phyloP scores from a whole-genome alignment of 2,329 filamentous ascomycete species.

The Colletotrichum costaricense region DNA sequence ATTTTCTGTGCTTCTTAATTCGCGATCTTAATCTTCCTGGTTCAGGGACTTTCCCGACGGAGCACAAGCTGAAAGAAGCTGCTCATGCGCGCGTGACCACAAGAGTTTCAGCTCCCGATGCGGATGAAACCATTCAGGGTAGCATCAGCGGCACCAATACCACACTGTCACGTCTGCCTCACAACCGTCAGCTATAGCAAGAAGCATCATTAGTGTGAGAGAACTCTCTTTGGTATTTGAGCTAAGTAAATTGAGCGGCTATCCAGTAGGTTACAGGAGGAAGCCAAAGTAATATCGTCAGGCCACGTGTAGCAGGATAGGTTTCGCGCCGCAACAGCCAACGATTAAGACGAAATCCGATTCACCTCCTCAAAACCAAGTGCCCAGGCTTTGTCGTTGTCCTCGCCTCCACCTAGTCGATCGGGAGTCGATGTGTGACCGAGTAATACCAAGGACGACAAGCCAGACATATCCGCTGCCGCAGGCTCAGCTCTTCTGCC shows the following conservation, averaged over 20 bases:
- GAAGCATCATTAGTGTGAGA: not conserved
- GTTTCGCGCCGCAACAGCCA: constrained; percentile 9
- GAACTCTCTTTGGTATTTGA: constrained; percentile 22
- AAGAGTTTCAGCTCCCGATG: constrained; percentile 25
- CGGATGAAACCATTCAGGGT: constrained; percentile 20
- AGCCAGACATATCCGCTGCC: not conserved
- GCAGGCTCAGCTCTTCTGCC: not conserved
- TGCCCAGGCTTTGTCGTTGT: not conserved
- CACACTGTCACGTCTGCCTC: not conserved
- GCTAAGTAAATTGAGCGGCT: constrained; percentile 33
- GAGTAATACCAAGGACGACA: not conserved
- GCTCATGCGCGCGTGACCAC: not conserved
- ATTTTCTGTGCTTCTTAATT: not conserved
- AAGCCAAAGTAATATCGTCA: constrained; percentile 26
- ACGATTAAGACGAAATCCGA: constrained; percentile 4
- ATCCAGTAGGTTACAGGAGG: constrained; percentile 15
- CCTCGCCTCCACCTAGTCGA: not conserved
- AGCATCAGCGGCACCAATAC: constrained; percentile 6
- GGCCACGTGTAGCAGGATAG: constrained; percentile 27
- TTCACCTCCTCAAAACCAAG: not conserved
- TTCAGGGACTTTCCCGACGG: not conserved
- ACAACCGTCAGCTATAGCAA: not conserved
- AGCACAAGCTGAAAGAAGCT: constrained; percentile 15
- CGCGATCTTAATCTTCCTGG: not conserved
- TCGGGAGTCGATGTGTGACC: not conserved